These are phyloP conservation scores for Panicum hallii DNA, from an alignment of 202 grass and related monocot genomes.

Conservation along the genomic window DNA sequence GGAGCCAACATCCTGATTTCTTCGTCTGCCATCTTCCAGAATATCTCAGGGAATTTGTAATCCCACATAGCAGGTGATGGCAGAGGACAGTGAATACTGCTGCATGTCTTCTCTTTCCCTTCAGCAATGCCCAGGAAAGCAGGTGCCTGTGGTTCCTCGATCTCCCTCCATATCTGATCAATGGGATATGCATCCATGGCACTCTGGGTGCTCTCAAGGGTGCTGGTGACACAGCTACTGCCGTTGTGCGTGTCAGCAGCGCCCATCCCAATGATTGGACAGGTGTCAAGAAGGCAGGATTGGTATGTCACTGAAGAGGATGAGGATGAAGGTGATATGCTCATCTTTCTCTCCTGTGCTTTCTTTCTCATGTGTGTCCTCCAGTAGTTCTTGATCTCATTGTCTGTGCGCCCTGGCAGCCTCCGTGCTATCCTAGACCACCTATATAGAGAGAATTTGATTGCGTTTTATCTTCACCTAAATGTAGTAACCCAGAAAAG, in stretches of 20 bases:
- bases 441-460: constrained; percentile 28
- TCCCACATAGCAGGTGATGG: constrained; percentile 43
- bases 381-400: constrained; percentile 80
- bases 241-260: constrained; percentile 23
- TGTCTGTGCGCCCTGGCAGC: constrained; percentile 65
- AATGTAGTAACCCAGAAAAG: not conserved
- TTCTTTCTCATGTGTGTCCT: constrained; percentile 78
- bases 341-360: constrained; percentile 61
- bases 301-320: constrained; percentile 55
- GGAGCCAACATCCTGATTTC: constrained; percentile 50
- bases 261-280: constrained; percentile 14
- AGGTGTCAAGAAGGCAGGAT: constrained; percentile 38
- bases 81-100: constrained; percentile 30
- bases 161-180: constrained; percentile 72
- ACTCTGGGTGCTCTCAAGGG: constrained; percentile 39
- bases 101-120: constrained; percentile 35
- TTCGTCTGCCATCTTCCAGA: constrained; percentile 55
- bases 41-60: constrained; percentile 45
- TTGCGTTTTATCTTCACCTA: not conserved
- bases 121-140: constrained; percentile 9
- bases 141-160: constrained; percentile 39
- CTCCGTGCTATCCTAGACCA: constrained; percentile 65
- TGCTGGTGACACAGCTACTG: constrained; percentile 33
- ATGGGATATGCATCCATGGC: constrained; percentile 56
- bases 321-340: constrained; percentile 45